Percentiles rank a stretch among this genome's conserved stretches.
These are phyloP conservation scores for Acrocalymma vagum DNA, from an alignment of 2,329 filamentous ascomycete species.

Conservation along the genomic window DNA sequence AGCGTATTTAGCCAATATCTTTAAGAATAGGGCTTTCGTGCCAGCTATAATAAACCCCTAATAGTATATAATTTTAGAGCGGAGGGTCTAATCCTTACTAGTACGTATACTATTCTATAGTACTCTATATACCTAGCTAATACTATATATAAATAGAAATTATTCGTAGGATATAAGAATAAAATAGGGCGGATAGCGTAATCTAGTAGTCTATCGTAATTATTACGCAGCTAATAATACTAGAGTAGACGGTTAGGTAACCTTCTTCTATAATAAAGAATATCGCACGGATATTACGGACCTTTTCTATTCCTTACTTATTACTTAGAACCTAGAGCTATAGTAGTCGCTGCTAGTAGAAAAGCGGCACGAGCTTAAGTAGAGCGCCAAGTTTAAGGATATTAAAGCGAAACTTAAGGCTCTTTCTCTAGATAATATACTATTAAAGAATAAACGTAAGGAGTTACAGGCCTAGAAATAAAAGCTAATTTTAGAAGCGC, in stretches of 20 bases:
- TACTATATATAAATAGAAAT: constrained; percentile 13
- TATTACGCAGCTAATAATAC: constrained; percentile 14
- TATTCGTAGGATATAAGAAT: constrained; percentile 17
- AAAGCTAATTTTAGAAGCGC: constrained; percentile 19
- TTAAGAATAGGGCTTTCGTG: constrained; percentile 13
- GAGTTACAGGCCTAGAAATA: constrained; percentile 16
- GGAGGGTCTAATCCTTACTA: constrained; percentile 14
- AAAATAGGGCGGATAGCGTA: constrained; percentile 13
- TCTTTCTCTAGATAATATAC: constrained; percentile 15
- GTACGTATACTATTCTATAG: constrained; percentile 16
- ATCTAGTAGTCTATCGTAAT: constrained; percentile 13
- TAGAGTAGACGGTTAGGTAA: constrained; percentile 11
- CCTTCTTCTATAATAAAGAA: constrained; percentile 19
- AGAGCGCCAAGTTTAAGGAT: constrained; percentile 18
- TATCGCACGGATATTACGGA: constrained; percentile 16
- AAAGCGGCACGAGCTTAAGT: constrained; percentile 17
- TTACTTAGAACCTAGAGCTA: constrained; percentile 16
- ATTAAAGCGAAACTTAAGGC: constrained; percentile 17
- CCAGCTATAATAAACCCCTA: constrained; percentile 14
- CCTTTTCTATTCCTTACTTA: constrained; percentile 18
- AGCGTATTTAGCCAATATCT: constrained; percentile 11
- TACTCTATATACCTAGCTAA: constrained; percentile 17
- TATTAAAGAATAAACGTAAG: constrained; percentile 21
- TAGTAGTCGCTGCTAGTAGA: constrained; percentile 16
- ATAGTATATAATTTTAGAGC: constrained; percentile 15